phyloP scores from a whole-genome alignment of 805 yeast genomes.

The Metschnikowia matae region DNA sequence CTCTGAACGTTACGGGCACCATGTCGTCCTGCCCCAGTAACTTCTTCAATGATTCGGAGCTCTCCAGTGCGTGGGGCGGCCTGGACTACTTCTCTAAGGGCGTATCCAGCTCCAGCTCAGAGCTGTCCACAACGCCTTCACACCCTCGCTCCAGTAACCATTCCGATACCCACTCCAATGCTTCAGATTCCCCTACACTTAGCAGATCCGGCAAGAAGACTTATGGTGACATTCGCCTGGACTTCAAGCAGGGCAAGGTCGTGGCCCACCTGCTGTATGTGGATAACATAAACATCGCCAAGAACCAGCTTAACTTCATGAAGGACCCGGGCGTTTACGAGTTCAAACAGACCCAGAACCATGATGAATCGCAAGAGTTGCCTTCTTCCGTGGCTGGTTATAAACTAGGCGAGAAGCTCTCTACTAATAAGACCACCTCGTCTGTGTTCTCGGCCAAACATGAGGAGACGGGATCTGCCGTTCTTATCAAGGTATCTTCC shows the following conservation, averaged over 20 bases:
- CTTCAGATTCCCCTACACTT: conserved; percentile 1
- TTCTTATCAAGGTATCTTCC: conserved; percentile 24
- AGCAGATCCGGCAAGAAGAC: conserved; percentile 5
- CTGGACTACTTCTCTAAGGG: not conserved
- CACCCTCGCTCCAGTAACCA: conserved; percentile 7
- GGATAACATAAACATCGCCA: conserved; percentile 23
- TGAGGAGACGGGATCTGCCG: conserved; percentile 12
- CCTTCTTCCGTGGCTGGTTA: conserved; percentile 23
- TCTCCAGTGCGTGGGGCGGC: not conserved
- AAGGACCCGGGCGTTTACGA: conserved; percentile 11
- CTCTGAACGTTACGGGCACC: not conserved
- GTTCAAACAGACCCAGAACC: conserved; percentile 6
- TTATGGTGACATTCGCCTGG: conserved; percentile 4
- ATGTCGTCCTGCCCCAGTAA: conserved; percentile 1
- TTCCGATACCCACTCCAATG: conserved; percentile 8
- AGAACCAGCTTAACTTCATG: conserved; percentile 20
- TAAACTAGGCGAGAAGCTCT: conserved; percentile 19
- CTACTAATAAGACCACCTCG: conserved; percentile 10
- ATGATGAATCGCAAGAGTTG: conserved; percentile 15
- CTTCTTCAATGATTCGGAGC: not conserved
- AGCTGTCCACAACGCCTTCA: conserved; percentile 10
- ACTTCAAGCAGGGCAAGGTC: conserved; percentile 13
- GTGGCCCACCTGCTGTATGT: conserved; percentile 24
- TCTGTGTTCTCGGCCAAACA: conserved; percentile 20
- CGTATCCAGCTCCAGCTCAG: conserved; percentile 11